Percentiles rank a stretch among this genome's conserved stretches.
These are phyloP conservation scores for Bryopsis sp. DNA, from an alignment of 139 green algal species.

Conservation along the genomic window DNA sequence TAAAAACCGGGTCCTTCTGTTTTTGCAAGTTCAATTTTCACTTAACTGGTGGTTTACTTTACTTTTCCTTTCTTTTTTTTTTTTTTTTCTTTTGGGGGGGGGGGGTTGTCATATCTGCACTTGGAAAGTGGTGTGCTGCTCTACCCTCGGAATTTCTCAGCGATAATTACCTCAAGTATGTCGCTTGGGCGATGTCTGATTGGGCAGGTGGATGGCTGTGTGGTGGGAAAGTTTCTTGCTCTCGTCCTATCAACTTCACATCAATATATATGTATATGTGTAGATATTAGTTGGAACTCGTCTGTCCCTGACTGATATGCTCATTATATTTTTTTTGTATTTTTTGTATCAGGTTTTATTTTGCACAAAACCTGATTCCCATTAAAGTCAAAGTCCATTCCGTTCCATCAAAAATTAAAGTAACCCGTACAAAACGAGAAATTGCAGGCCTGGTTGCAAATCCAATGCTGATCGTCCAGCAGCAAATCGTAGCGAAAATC, in stretches of 20 bases:
- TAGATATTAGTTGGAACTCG: background rate
- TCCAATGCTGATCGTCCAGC: background rate
- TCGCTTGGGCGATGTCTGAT: slow-evolving; percentile 91
- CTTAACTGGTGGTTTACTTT: too few species aligned
- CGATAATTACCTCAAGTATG: slow-evolving; percentile 91
- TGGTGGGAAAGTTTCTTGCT: background rate
- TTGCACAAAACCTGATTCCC: too few species aligned
- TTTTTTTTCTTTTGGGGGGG: too few species aligned
- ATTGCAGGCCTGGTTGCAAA: background rate
- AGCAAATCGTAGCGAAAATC: background rate
- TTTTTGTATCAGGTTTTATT: too few species aligned
- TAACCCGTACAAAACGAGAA: background rate
- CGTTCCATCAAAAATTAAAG: background rate
- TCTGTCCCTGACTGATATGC: too few species aligned
- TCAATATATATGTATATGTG: background rate
- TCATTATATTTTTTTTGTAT: too few species aligned
- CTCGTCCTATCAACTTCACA: background rate
- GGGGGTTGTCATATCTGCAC: slow-evolving; percentile 50
- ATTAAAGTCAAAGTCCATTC: background rate
- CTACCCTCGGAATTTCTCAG: slow-evolving; percentile 67
- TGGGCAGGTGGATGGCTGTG: slow-evolving; percentile 28
- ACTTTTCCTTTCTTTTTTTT: too few species aligned
- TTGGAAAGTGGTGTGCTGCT: slow-evolving; percentile 73
- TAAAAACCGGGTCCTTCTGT: too few species aligned
- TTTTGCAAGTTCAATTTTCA: too few species aligned